Evolutionary conservation across 129 eudicot genomes (phyloP).

Genomic region (Glebionis coronaria): DNA sequence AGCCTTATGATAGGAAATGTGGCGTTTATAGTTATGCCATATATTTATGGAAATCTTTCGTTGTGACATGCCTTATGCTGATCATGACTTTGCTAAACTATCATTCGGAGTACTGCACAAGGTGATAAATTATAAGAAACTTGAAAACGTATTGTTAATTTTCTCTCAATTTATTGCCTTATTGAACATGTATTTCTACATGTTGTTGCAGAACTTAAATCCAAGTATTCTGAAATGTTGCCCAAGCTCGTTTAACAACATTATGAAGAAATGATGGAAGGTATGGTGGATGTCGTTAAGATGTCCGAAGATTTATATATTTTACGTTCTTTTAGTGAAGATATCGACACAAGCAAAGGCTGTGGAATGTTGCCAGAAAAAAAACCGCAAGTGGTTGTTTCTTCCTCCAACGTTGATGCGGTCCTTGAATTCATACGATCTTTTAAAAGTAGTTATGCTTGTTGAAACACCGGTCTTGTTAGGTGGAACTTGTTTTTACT

Average conservation of each 20-base stretch:
- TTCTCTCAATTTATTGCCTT: not conserved
- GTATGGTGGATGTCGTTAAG: conserved; percentile 6
- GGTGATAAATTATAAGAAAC: conserved; percentile 25
- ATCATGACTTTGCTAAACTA: conserved; percentile 73
- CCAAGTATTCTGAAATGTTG: conserved; percentile 9
- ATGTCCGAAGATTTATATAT: too few species aligned
- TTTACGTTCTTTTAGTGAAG: too few species aligned
- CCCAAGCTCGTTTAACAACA: not conserved
- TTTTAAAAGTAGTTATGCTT: too few species aligned
- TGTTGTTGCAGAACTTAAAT: not conserved
- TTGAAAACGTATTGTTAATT: not conserved
- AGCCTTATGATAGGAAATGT: conserved; percentile 78
- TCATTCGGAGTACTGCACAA: conserved; percentile 65
- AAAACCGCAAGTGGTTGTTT: not conserved
- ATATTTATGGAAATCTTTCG: conserved; percentile 77
- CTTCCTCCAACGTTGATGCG: not conserved
- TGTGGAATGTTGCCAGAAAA: conserved; percentile 4
- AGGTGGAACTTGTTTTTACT: too few species aligned
- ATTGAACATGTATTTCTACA: not conserved
- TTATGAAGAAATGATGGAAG: conserved; percentile 13
- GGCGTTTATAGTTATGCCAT: conserved; percentile 42
- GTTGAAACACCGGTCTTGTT: not conserved
- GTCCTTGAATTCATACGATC: too few species aligned
- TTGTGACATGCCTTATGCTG: conserved; percentile 76
- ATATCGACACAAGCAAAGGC: too few species aligned